Conservation (phyloP, 495 filamentous ascomycete species). For the Hypomontagnella submonticulosa region DNA sequence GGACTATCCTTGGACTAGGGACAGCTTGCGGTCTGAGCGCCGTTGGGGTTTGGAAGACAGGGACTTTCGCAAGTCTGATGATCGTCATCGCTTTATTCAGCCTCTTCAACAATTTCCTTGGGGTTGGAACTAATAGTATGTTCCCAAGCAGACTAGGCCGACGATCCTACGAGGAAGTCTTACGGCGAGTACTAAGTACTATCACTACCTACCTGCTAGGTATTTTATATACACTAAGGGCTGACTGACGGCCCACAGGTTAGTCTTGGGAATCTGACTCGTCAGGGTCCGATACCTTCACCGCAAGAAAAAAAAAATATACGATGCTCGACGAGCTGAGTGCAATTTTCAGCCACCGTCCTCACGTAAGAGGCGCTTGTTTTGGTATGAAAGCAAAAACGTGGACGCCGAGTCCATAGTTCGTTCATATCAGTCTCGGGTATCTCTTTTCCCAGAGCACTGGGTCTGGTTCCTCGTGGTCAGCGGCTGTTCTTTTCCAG, state of each 20-base stretch:
- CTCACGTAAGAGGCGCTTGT: slow-evolving; percentile 32
- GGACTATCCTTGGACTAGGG: slow-evolving; percentile 25
- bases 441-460: slow-evolving; percentile 27
- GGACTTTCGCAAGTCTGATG: slow-evolving; percentile 38
- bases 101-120: slow-evolving; percentile 20
- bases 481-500: slow-evolving; percentile 8
- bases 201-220: no score
- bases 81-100: slow-evolving; percentile 36
- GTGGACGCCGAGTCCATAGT: slow-evolving; percentile 32
- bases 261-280: slow-evolving; percentile 15
- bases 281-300: slow-evolving; percentile 24
- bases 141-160: slow-evolving; percentile 12
- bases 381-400: slow-evolving; percentile 27
- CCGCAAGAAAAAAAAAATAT: slow-evolving; percentile 24
- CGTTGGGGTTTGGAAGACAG: slow-evolving; percentile 14
- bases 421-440: slow-evolving; percentile 20
- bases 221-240: slow-evolving; percentile 12
- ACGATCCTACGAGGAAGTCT: slow-evolving; percentile 3
- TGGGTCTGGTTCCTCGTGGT: slow-evolving; percentile 28
- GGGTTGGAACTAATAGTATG: slow-evolving; percentile 22
- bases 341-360: slow-evolving; percentile 8
- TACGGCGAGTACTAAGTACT: slow-evolving; percentile 7
- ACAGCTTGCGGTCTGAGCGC: slow-evolving; percentile 28
- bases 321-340: slow-evolving; percentile 1
- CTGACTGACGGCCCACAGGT: slow-evolving; percentile 3